phyloP scores from a whole-genome alignment of 2,329 filamentous ascomycete species.

The Nemania sp. region DNA sequence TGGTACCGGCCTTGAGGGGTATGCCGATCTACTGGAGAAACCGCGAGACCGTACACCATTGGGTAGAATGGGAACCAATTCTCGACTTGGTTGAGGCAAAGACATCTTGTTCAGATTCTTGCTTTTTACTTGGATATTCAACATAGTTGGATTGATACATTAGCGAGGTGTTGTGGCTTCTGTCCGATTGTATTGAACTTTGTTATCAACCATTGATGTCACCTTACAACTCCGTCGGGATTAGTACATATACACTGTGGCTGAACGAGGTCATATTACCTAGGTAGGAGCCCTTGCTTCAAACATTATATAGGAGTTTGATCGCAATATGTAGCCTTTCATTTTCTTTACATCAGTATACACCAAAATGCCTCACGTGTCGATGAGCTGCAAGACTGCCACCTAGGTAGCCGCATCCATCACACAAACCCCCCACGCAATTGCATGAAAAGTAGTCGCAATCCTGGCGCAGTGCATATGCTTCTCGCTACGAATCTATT shows the following conservation, averaged over 20 bases:
- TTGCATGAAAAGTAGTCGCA: background rate
- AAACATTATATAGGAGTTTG: too few relatives aligned
- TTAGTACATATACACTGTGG: background rate
- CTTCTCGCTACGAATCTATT: background rate
- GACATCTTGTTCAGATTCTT: background rate
- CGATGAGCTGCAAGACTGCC: too few relatives aligned
- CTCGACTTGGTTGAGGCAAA: slow-evolving; percentile 32
- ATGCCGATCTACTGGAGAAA: slow-evolving; percentile 61
- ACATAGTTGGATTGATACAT: slow-evolving; percentile 1
- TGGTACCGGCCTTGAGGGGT: slow-evolving; percentile 59
- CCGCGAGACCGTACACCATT: slow-evolving; percentile 52
- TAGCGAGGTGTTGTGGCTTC: slow-evolving; percentile 28
- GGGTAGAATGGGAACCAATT: slow-evolving; percentile 39
- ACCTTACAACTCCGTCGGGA: background rate
- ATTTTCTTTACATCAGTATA: too few relatives aligned
- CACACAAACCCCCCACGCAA: background rate
- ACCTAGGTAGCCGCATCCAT: background rate
- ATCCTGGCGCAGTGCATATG: background rate
- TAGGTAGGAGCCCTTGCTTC: too few relatives aligned
- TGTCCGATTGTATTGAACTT: background rate
- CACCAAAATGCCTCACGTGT: too few relatives aligned
- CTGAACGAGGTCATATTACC: background rate
- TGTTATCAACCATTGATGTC: background rate
- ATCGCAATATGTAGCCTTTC: too few relatives aligned
- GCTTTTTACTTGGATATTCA: background rate